Conservation (phyloP, 805 yeast genomes). For the Starmera quercuum region DNA sequence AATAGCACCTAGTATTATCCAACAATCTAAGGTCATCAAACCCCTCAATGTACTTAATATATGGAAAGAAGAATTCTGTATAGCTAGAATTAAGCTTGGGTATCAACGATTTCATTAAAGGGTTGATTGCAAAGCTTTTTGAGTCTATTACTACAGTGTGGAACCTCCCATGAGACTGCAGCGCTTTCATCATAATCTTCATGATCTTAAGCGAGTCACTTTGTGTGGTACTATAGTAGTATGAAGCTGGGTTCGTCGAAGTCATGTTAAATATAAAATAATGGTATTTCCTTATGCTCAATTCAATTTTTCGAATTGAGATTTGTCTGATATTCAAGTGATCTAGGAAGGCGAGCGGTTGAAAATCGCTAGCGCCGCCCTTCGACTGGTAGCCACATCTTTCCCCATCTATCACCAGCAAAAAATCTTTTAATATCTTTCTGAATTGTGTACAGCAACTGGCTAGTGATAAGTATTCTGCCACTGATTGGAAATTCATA, state of each 20-base stretch:
- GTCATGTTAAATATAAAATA: conserved; percentile 11
- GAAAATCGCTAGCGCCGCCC: not conserved
- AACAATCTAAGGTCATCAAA: conserved; percentile 15
- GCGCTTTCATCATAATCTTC: conserved; percentile 8
- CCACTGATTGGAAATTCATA: not conserved
- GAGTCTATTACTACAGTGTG: conserved; percentile 9
- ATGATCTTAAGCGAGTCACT: conserved; percentile 3
- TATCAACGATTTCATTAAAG: conserved; percentile 7
- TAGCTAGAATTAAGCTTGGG: conserved; percentile 12
- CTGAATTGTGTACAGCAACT: not conserved
- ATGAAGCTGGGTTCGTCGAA: not conserved
- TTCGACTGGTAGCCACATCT: no score
- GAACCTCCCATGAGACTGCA: conserved; percentile 6
- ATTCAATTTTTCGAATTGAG: conserved; percentile 4
- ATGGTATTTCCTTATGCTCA: conserved; percentile 3
- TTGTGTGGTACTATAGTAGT: no score
- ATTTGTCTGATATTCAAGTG: conserved; percentile 5
- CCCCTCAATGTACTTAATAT: conserved; percentile 6
- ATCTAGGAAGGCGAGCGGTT: not conserved
- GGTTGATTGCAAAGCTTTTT: conserved; percentile 3
- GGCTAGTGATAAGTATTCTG: not conserved
- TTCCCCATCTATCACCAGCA: conserved; percentile 7
- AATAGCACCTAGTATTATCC: conserved; percentile 16
- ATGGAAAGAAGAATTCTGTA: conserved; percentile 14
- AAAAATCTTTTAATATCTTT: conserved; percentile 1